Evolutionary conservation across 768 basidiomycete genomes (phyloP).

Genomic region (Terana coerulea): DNA sequence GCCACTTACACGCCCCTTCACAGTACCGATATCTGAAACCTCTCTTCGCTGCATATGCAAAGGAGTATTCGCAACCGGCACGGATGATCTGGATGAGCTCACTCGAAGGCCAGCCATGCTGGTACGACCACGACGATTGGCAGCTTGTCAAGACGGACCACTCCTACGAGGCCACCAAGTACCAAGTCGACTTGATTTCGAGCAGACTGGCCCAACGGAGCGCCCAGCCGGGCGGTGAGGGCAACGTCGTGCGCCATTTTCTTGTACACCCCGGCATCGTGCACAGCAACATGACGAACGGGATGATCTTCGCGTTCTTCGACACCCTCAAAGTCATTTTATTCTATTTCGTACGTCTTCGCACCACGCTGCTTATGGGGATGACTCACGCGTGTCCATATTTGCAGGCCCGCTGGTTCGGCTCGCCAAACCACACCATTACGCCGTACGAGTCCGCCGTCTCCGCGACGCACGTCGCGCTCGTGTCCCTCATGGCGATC

Average conservation of each 20-base stretch:
- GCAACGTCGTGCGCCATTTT: slow-evolving; percentile 47
- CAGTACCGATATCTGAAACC: slow-evolving; percentile 64
- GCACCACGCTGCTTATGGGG: background rate
- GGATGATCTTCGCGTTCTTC: slow-evolving; percentile 41
- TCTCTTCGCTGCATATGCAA: slow-evolving; percentile 42
- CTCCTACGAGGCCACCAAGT: slow-evolving; percentile 72
- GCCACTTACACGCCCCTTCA: background rate
- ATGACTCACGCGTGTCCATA: background rate
- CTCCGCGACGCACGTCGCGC: slow-evolving; percentile 59
- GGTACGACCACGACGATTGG: slow-evolving; percentile 65
- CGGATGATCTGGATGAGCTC: slow-evolving; percentile 83
- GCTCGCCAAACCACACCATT: slow-evolving; percentile 67
- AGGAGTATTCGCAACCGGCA: slow-evolving; percentile 34
- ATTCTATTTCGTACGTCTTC: slow-evolving; percentile 61
- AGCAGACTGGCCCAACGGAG: slow-evolving; percentile 49
- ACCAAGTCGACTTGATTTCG: slow-evolving; percentile 69
- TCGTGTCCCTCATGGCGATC: slow-evolving; percentile 53
- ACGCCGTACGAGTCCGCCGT: slow-evolving; percentile 60
- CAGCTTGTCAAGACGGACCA: slow-evolving; percentile 58
- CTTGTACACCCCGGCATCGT: slow-evolving; percentile 68
- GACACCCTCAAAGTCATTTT: slow-evolving; percentile 45
- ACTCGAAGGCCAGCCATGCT: slow-evolving; percentile 50
- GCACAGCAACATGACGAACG: slow-evolving; percentile 55
- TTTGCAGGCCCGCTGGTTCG: slow-evolving; percentile 59
- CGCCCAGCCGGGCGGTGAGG: slow-evolving; percentile 13